These are phyloP conservation scores for Triadica sebifera DNA, from an alignment of 345 rosid genomes.

Conservation along the genomic window DNA sequence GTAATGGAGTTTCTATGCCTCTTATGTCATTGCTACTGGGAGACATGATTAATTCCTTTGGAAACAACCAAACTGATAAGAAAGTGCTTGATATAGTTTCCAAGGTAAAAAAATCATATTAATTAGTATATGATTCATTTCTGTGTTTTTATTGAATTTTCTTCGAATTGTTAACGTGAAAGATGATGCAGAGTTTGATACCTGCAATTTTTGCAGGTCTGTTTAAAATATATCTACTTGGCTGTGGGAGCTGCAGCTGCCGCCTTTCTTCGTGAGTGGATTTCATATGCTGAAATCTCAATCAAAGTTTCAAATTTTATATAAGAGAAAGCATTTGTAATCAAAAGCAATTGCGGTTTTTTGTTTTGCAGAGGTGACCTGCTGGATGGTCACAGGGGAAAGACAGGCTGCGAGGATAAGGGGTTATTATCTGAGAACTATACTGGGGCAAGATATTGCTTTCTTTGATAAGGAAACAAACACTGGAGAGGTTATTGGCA, in stretches of 20 bases:
- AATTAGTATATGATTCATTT: too few species aligned
- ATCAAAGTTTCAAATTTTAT: not conserved
- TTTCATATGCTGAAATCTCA: not conserved
- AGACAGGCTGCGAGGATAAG: slow-evolving; percentile 47
- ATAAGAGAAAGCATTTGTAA: not conserved
- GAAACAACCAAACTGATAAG: slow-evolving; percentile 21
- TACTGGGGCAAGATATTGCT: slow-evolving; percentile 41
- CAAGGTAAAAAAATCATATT: slow-evolving; percentile 22
- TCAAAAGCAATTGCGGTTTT: not conserved
- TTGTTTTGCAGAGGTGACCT: slow-evolving; percentile 33
- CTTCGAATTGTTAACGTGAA: not conserved
- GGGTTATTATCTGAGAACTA: slow-evolving; percentile 34
- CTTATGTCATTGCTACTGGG: slow-evolving; percentile 39
- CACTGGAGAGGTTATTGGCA: slow-evolving; percentile 41
- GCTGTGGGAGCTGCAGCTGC: slow-evolving; percentile 33
- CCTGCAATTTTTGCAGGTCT: slow-evolving; percentile 23
- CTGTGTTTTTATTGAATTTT: not conserved
- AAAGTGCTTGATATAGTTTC: slow-evolving; percentile 28
- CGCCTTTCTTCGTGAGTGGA: slow-evolving; percentile 27
- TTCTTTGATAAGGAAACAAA: slow-evolving; percentile 41
- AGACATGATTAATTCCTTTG: slow-evolving; percentile 38
- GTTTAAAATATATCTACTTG: slow-evolving; percentile 35
- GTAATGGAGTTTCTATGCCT: slow-evolving; percentile 36
- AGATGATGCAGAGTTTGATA: not conserved
- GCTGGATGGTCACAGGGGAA: slow-evolving; percentile 53